Conservation (phyloP, 2,329 filamentous ascomycete genomes). For the Colletotrichum sp. region DNA sequence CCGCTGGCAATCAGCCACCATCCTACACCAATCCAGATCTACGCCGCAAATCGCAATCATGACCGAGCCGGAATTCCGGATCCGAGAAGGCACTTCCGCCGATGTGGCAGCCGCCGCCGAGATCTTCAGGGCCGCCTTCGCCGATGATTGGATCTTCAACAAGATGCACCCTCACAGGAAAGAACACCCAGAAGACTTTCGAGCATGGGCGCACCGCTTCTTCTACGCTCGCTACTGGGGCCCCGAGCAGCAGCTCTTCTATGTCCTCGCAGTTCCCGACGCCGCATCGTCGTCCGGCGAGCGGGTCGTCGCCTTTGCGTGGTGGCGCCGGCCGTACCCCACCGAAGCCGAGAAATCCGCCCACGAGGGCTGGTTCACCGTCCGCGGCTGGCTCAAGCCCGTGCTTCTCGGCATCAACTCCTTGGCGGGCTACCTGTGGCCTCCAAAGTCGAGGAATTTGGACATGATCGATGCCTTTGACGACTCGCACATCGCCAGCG, state of each 20-base stretch:
- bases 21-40: neutral
- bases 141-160: slow-evolving; percentile 32
- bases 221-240: slow-evolving; percentile 38
- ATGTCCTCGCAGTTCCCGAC: slow-evolving; percentile 30
- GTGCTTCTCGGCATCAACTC: slow-evolving; percentile 27
- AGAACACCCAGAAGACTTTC: slow-evolving; percentile 24
- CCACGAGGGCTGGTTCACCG: slow-evolving; percentile 12
- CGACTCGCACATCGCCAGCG: slow-evolving; percentile 28
- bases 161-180: slow-evolving; percentile 33
- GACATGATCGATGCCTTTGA: slow-evolving; percentile 26
- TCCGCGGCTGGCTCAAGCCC: slow-evolving; percentile 31
- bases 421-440: slow-evolving; percentile 29
- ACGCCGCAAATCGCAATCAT: neutral
- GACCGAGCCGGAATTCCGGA: slow-evolving; percentile 22
- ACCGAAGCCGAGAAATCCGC: slow-evolving; percentile 4
- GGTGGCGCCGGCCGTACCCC: slow-evolving; percentile 34
- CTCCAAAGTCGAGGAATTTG: slow-evolving; percentile 25
- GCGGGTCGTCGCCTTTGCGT: slow-evolving; percentile 33
- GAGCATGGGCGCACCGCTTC: slow-evolving; percentile 27
- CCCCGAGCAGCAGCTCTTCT: slow-evolving; percentile 28
- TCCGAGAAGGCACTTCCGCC: slow-evolving; percentile 34
- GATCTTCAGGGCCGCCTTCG: slow-evolving; percentile 34
- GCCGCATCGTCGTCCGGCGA: slow-evolving; percentile 15
- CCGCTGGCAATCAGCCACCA: neutral
- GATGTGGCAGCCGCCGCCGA: slow-evolving; percentile 30